phyloP scores from a whole-genome alignment of 2,329 filamentous ascomycete genomes.

The Trichoderma koningii region DNA sequence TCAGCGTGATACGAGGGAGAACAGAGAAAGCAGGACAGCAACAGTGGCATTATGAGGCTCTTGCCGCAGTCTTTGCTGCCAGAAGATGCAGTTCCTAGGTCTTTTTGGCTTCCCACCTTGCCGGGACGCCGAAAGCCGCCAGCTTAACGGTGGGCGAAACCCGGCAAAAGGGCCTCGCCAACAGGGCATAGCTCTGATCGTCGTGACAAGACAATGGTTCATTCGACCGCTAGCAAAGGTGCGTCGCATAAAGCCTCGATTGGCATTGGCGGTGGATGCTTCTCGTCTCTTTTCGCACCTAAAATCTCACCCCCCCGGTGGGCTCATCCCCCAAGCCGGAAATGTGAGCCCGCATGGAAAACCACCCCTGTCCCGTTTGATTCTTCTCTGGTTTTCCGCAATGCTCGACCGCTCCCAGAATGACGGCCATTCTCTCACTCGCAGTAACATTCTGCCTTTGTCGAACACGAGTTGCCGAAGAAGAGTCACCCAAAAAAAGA shows the following conservation, averaged over 20 bases:
- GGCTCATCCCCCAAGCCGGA: not conserved
- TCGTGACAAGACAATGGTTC: not conserved
- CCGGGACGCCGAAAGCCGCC: slow-evolving; percentile 3
- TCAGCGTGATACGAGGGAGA: not conserved
- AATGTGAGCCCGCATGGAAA: too few relatives aligned
- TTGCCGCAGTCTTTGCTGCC: too few relatives aligned
- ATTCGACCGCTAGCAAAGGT: slow-evolving; percentile 9
- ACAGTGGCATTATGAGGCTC: not conserved
- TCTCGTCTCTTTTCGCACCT: not conserved
- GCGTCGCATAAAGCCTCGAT: slow-evolving; percentile 5
- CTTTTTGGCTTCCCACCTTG: not conserved
- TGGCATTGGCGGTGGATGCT: slow-evolving; percentile 1
- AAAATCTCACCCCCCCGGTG: slow-evolving; percentile 16
- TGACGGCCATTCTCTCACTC: too few relatives aligned
- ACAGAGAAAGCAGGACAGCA: not conserved
- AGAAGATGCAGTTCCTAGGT: not conserved
- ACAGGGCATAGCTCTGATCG: slow-evolving; percentile 5
- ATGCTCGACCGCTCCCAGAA: too few relatives aligned
- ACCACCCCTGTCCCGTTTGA: too few relatives aligned
- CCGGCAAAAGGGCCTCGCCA: not conserved
- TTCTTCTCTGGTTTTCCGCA: too few relatives aligned
- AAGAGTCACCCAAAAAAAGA: not conserved
- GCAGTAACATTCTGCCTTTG: too few relatives aligned
- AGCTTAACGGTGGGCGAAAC: not conserved
- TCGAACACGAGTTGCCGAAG: not conserved